Base-by-base conservation (phyloP, 805 yeast species). In the Myxozyma geophila region DNA sequence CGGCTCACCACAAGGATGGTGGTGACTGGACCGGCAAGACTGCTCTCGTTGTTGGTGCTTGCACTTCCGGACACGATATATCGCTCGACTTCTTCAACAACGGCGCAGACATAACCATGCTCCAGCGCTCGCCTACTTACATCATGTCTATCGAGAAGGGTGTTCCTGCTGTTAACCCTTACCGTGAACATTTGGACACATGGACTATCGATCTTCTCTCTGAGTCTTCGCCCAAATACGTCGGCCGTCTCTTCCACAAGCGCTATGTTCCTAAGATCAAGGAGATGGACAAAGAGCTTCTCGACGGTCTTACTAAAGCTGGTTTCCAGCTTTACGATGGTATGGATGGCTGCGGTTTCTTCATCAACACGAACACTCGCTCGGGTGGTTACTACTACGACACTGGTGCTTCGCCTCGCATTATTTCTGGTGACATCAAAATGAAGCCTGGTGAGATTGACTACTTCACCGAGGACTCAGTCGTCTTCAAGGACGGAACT, bases 341-440 rank as follows among this genome's bases (percentile, higher is more conserved):
- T 19, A 75, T 74, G 71, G 83, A 81, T 35, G 79, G 75, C 37
- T 77, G 81, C 44, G 83, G 83, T 2, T 68, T 80, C 58, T 76
- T 77, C 59, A 78, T 81, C 21, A 71, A 77, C 58, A 76, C 79
- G 64, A 73, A 72, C 66, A 72, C 81, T 56, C 74, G 79, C 68
- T 81, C 81, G 39, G 82, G 83, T 0, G 83, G 83, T 49, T 80
- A 80, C 68, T 80, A 80, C 67, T 78, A 78, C 60, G 82, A 80
- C 65, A 82, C 79, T 51, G 83, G 83, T 8, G 75, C 79, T 62
- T 78, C 82, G 40, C 74, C 73, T 47, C 69, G 77, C 62, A 78
- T 80, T 60, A 71, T 74, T 47, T 77, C 78, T 12, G 81, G 79
- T 15, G 77, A 77, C 63, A 76, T 80, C 62, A 70, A 73, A 37